phyloP scores from a whole-genome alignment of 495 filamentous ascomycete species.

The Niebla homalea region DNA sequence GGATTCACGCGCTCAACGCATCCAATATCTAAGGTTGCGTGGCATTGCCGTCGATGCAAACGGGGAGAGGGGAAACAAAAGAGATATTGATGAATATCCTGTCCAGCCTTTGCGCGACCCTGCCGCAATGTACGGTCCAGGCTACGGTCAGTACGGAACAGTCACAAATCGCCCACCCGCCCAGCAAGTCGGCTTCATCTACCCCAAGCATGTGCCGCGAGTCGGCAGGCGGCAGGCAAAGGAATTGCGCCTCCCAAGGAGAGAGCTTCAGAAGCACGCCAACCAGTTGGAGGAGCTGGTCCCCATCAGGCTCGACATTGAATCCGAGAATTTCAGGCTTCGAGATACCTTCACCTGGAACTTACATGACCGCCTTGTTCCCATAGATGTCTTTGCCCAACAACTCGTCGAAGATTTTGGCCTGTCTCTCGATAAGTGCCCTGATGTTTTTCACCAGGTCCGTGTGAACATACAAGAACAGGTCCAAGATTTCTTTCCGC shows the following conservation, averaged over 20 bases:
- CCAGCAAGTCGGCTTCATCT: conserved; percentile 45
- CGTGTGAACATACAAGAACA: conserved; percentile 75
- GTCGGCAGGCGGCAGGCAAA: conserved; percentile 62
- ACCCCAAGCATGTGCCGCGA: conserved; percentile 58
- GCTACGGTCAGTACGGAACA: conserved; percentile 86
- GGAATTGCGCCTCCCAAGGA: conserved; percentile 54
- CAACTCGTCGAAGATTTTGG: conserved; percentile 87
- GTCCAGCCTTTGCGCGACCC: conserved; percentile 41
- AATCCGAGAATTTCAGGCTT: conserved; percentile 89
- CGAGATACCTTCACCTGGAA: conserved; percentile 99
- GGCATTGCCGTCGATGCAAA: conserved; percentile 35
- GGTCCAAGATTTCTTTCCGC: conserved; percentile 82
- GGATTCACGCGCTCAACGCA: conserved; percentile 4
- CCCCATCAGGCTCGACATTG: conserved; percentile 81
- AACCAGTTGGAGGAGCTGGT: conserved; percentile 86
- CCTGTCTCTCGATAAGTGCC: conserved; percentile 50
- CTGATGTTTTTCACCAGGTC: conserved; percentile 61
- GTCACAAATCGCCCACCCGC: conserved; percentile 42
- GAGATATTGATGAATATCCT: conserved; percentile 33
- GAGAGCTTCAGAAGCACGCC: conserved; percentile 68
- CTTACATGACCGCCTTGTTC: conserved; percentile 74
- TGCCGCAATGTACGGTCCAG: conserved; percentile 56
- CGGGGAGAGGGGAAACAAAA: neutral
- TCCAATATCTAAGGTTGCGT: conserved; percentile 29
- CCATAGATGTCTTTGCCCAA: conserved; percentile 67